Conservation (phyloP, 371 early-diverging fungal species). For the Mucor irregularis region DNA sequence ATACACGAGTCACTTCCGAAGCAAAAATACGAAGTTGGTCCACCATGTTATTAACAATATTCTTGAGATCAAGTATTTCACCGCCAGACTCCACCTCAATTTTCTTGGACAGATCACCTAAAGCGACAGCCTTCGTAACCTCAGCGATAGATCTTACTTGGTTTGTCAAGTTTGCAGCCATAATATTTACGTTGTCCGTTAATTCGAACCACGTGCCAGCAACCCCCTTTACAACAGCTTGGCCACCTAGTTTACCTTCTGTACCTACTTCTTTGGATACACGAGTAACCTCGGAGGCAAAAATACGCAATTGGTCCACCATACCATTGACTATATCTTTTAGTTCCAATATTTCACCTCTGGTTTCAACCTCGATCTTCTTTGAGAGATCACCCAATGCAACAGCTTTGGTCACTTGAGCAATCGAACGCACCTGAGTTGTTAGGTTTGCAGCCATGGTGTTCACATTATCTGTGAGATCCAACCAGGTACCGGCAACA, state of each 20-base stretch:
- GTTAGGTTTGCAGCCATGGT: slow-evolving; percentile 57
- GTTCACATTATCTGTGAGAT: slow-evolving; percentile 49
- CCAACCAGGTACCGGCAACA: slow-evolving; percentile 49
- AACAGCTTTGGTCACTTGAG: slow-evolving; percentile 33
- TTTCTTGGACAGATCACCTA: slow-evolving; percentile 32
- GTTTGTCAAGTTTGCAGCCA: slow-evolving; percentile 57
- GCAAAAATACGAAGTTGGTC: slow-evolving; percentile 40
- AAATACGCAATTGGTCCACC: slow-evolving; percentile 42
- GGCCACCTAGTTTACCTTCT: slow-evolving; percentile 53
- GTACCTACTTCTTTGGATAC: slow-evolving; percentile 44
- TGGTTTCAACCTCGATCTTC: slow-evolving; percentile 35
- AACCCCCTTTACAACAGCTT: slow-evolving; percentile 39
- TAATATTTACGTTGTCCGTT: slow-evolving; percentile 45
- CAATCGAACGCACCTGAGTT: slow-evolving; percentile 53
- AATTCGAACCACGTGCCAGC: slow-evolving; percentile 52
- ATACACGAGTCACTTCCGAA: slow-evolving; percentile 47
- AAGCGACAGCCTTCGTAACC: slow-evolving; percentile 31
- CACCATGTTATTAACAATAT: slow-evolving; percentile 36
- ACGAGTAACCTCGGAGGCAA: slow-evolving; percentile 53
- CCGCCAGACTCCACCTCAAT: slow-evolving; percentile 36
- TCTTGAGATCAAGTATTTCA: slow-evolving; percentile 35
- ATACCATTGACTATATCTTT: slow-evolving; percentile 35
- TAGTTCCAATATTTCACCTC: slow-evolving; percentile 35
- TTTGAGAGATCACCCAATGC: slow-evolving; percentile 33
- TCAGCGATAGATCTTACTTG: slow-evolving; percentile 55